Conservation (phyloP, 768 basidiomycete species). For the Auriculariales sp. region DNA sequence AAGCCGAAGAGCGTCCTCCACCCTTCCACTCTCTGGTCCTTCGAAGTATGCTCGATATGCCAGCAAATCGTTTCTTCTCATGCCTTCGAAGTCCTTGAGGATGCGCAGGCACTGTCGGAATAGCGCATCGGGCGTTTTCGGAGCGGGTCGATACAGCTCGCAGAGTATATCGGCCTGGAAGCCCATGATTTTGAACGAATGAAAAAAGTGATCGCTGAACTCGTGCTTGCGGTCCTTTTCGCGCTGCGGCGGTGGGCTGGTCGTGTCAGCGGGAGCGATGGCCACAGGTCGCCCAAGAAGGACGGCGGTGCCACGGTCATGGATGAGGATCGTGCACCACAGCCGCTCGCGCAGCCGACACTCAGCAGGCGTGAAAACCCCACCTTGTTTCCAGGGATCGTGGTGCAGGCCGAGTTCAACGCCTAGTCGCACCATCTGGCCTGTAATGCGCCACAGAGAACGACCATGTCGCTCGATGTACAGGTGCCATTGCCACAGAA, state of each 20-base stretch:
- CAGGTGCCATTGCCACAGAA: constrained; percentile 77
- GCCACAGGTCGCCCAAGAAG: constrained; percentile 75
- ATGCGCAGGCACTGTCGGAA: constrained; percentile 69
- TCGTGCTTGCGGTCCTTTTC: constrained; percentile 26
- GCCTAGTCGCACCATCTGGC: constrained; percentile 66
- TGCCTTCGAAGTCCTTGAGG: constrained; percentile 61
- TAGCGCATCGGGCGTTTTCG: constrained; percentile 50
- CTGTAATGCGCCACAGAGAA: constrained; percentile 77
- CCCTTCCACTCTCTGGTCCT: constrained; percentile 63
- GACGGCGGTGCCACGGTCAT: constrained; percentile 80
- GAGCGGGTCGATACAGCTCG: constrained; percentile 67
- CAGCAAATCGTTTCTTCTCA: constrained; percentile 45
- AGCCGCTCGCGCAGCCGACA: constrained; percentile 65
- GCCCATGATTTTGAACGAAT: constrained; percentile 61
- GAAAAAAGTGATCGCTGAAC: constrained; percentile 67
- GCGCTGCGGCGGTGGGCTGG: constrained; percentile 57
- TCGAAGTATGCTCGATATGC: constrained; percentile 65
- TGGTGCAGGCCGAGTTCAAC: constrained; percentile 80
- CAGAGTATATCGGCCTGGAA: constrained; percentile 86
- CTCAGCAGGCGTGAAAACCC: constrained; percentile 59
- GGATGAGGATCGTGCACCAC: constrained; percentile 75
- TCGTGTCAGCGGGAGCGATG: constrained; percentile 70
- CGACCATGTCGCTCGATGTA: constrained; percentile 89
- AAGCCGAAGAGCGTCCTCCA: constrained; percentile 48
- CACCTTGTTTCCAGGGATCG: constrained; percentile 55